Evolutionary conservation across 169 alveolate species (phyloP).

Genomic region (Plasmodium yoelii): DNA sequence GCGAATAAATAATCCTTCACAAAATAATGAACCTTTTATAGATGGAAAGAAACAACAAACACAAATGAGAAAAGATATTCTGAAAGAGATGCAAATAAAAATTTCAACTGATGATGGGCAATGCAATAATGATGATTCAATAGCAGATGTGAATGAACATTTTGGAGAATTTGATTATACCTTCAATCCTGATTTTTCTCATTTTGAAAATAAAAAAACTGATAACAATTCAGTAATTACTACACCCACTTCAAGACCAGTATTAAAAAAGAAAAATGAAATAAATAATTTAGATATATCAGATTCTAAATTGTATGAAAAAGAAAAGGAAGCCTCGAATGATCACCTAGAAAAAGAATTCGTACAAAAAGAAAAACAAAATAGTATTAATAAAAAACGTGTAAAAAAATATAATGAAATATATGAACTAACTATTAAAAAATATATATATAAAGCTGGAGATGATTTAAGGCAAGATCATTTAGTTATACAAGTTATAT

Average conservation of each 20-base stretch:
- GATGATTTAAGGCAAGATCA: constrained; percentile 97
- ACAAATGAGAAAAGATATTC: no score
- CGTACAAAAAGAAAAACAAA: constrained; percentile 4
- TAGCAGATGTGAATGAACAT: no score
- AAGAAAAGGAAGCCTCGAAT: not conserved
- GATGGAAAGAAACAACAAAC: no score
- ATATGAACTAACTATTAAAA: constrained; percentile 57
- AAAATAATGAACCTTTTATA: not conserved
- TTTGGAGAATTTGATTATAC: no score
- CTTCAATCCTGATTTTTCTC: no score
- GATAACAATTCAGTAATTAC: not conserved
- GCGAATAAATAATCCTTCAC: not conserved
- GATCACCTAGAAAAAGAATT: not conserved
- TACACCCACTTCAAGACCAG: not conserved
- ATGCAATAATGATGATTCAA: no score
- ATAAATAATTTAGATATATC: not conserved
- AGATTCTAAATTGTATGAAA: not conserved
- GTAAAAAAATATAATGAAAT: constrained; percentile 56
- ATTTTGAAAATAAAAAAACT: no score
- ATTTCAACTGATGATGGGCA: no score
- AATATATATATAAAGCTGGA: constrained; percentile 93
- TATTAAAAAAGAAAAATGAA: no score
- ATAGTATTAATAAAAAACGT: constrained; percentile 3
- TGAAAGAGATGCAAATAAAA: no score
- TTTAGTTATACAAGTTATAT: constrained; percentile 91